Conservation (phyloP, 2,329 filamentous ascomycete species). For the Talaromyces pinophilus region DNA sequence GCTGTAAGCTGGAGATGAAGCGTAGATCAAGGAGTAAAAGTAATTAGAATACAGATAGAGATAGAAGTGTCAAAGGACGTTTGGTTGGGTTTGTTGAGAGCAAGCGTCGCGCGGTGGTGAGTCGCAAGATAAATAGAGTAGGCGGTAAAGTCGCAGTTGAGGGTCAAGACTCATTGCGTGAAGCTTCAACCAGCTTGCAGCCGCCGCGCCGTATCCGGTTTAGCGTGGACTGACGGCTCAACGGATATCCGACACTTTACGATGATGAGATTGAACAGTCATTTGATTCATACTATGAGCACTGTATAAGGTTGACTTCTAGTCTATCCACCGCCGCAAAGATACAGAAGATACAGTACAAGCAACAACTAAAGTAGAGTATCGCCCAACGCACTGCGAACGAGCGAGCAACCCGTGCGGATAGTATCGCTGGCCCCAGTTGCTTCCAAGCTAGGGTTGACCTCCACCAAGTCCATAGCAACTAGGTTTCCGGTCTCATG, state of each 20-base stretch:
- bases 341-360: background rate
- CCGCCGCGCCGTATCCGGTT: background rate
- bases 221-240: constrained; percentile 11
- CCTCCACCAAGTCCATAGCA: constrained; percentile 79
- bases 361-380: constrained; percentile 66
- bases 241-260: background rate
- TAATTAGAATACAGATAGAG: background rate
- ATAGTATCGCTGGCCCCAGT: constrained; percentile 82
- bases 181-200: constrained; percentile 12
- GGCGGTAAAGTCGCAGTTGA: constrained; percentile 2
- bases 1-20: background rate
- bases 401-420: constrained; percentile 83
- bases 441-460: constrained; percentile 71
- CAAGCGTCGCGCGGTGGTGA: constrained; percentile 14
- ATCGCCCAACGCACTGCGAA: constrained; percentile 89
- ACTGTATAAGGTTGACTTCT: background rate
- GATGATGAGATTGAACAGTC: background rate
- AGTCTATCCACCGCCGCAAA: background rate
- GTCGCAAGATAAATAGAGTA: constrained; percentile 11
- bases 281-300: background rate
- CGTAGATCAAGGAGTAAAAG: background rate
- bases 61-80: background rate
- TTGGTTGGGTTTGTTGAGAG: background rate
- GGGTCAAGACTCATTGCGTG: background rate
- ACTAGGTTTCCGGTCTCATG: constrained; percentile 77